Evolutionary conservation across 78 protist species (phyloP), one percentile per base, ranked within the genome.

Genomic region (Dictyostelium intermedium): DNA sequence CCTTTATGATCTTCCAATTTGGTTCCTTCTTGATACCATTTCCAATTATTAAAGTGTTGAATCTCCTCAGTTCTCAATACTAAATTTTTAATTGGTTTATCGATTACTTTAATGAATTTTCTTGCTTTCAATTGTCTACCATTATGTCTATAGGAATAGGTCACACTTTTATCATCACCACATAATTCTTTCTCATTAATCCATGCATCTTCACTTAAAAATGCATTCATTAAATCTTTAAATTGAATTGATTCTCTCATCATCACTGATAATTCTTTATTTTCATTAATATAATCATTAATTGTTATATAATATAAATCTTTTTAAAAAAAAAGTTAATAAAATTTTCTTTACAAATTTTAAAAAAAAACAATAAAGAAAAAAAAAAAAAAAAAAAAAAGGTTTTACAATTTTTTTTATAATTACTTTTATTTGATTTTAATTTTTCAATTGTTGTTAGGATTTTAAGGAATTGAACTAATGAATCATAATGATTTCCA

Each of bases 1-100:
- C 80, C 84, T 18, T 87, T 41, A 6, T 39, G 60, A 20, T 82
- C n/a, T 5, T 50, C 30, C 25, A 87, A 14, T 35, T 5, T 25
- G 4, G 79, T 87, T 9, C 84, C 85, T n/a, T 25, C 5, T 78
- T 87, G 92, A 18, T 87, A 87, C 92, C 92, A 87, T 63, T 87
- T 87, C 92, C 92, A 87, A 16, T 78, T 35, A 18, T 74, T 78
- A 41, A 87, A 30, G 11, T 35, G 5, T 32, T 87, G 84, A 78
- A 87, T 78, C 32, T 87, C 92, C 16, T 76, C 60, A 1, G 45
- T 14, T 63, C 92, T 76, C 4, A 37, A 35, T 11, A 50, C 76
- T 3, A 76, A 23, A 45, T 87, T 87, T 8, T 41, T 53, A 1
- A 87, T 45, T 87, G 92, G 85, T 18, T 34, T 41, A 63, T 87